These are phyloP conservation scores for Saccharomycopsis crataegensis DNA, from an alignment of 1,139 yeast genomes.

Conservation along the genomic window DNA sequence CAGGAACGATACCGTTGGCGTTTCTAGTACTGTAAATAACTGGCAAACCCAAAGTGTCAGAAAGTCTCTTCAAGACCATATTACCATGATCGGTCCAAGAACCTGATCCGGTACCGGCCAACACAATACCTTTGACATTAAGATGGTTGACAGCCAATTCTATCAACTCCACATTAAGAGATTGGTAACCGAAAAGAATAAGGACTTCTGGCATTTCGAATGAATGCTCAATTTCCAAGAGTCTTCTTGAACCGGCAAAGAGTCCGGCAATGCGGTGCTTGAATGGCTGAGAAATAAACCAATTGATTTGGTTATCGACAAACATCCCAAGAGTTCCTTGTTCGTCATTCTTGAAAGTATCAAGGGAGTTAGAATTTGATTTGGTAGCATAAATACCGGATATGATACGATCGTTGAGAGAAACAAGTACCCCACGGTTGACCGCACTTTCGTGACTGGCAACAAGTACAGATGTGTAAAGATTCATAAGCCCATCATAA, in stretches of 20 bases:
- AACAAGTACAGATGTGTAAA: conserved; percentile 61
- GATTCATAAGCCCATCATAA: conserved; percentile 67
- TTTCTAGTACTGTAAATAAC: conserved; percentile 59
- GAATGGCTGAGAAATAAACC: conserved; percentile 13
- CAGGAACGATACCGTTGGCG: conserved; percentile 55
- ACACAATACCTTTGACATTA: conserved; percentile 45
- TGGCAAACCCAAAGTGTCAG: conserved; percentile 37
- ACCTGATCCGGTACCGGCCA: conserved; percentile 72
- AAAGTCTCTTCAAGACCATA: conserved; percentile 32
- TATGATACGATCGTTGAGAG: conserved; percentile 59
- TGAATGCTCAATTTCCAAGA: conserved; percentile 13
- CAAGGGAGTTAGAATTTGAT: conserved; percentile 61
- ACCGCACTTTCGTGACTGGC: conserved; percentile 45
- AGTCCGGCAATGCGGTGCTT: conserved; percentile 16
- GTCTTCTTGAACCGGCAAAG: conserved; percentile 10
- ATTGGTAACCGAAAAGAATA: conserved; percentile 54
- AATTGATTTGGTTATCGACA: conserved; percentile 58
- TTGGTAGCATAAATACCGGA: conserved; percentile 66
- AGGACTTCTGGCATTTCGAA: conserved; percentile 39
- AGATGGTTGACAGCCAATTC: conserved; percentile 37
- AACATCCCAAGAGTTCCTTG: conserved; percentile 67
- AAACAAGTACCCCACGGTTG: conserved; percentile 56
- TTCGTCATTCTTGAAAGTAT: conserved; percentile 59
- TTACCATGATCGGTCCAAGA: conserved; percentile 49
- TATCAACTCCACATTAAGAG: conserved; percentile 43